Percentiles rank a stretch among this genome's conserved stretches.
Conservation (phyloP, 345 rosid species). For the Syzygium oleosum region DNA sequence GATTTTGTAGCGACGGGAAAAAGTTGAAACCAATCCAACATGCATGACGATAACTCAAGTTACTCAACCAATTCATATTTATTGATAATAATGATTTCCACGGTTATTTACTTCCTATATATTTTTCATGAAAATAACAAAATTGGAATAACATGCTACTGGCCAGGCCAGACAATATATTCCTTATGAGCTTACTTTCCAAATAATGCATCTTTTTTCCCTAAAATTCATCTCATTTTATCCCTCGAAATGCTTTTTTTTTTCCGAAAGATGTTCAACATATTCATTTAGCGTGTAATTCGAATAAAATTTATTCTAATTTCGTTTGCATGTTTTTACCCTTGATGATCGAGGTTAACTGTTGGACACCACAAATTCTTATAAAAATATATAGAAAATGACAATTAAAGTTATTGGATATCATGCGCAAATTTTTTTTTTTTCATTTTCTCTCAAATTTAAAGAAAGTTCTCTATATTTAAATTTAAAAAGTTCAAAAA, state of each 20-base stretch:
- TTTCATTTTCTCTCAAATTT: background rate
- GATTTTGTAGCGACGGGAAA: background rate
- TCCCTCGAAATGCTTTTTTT: background rate
- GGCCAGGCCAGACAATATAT: background rate
- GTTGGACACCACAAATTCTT: background rate
- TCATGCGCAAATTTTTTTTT: background rate
- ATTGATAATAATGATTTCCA: background rate
- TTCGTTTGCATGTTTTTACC: background rate
- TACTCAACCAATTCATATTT: background rate
- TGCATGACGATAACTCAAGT: background rate
- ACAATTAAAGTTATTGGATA: background rate
- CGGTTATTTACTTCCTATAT: background rate
- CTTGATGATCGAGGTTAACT: background rate
- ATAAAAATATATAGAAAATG: background rate
- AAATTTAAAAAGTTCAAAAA: background rate
- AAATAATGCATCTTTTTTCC: background rate
- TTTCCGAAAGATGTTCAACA: background rate
- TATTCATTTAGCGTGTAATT: background rate
- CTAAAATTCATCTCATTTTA: background rate
- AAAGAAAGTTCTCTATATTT: background rate
- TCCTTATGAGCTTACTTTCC: background rate
- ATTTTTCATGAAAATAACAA: background rate
- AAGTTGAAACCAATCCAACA: background rate
- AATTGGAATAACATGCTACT: background rate
- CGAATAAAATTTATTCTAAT: background rate